phyloP scores from a whole-genome alignment of 108 stramenopile genomes.

The Cyclotella sp. region DNA sequence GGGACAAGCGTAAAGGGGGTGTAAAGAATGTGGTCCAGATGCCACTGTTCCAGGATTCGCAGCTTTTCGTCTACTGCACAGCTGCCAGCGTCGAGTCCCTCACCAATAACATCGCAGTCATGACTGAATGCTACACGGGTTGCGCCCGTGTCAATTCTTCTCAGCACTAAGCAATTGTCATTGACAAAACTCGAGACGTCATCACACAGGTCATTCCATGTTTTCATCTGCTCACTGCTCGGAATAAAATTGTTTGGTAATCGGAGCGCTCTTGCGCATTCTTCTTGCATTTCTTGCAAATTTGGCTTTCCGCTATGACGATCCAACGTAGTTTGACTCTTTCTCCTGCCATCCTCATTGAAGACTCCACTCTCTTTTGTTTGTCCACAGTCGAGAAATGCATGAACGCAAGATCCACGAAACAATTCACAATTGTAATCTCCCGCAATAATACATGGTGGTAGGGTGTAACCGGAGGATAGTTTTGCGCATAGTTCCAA shows the following conservation, averaged over 20 bases:
- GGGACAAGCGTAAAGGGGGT: slow-evolving; percentile 36
- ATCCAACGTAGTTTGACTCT: not conserved
- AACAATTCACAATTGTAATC: slow-evolving; percentile 60
- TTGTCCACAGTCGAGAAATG: slow-evolving; percentile 26
- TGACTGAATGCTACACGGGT: slow-evolving; percentile 60
- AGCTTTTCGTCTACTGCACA: not conserved
- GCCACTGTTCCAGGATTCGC: slow-evolving; percentile 49
- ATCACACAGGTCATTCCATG: slow-evolving; percentile 48
- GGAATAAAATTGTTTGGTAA: slow-evolving; percentile 21
- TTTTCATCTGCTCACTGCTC: slow-evolving; percentile 37
- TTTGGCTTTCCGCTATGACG: not conserved
- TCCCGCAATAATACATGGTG: slow-evolving; percentile 55
- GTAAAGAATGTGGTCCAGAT: slow-evolving; percentile 64
- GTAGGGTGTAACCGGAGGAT: slow-evolving; percentile 1
- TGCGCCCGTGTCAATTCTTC: slow-evolving; percentile 40
- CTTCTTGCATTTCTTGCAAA: slow-evolving; percentile 3
- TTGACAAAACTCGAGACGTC: slow-evolving; percentile 30
- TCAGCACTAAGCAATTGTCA: slow-evolving; percentile 35
- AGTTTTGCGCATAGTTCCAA: slow-evolving; percentile 25
- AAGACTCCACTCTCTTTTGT: not conserved
- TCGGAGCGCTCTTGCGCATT: slow-evolving; percentile 47
- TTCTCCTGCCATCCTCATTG: slow-evolving; percentile 5
- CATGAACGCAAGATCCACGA: slow-evolving; percentile 50
- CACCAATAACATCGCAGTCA: slow-evolving; percentile 23
- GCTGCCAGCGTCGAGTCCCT: not conserved